Evolutionary conservation across 1,284 basidiomycete species (phyloP).

Genomic region (Meira miltonrushii): DNA sequence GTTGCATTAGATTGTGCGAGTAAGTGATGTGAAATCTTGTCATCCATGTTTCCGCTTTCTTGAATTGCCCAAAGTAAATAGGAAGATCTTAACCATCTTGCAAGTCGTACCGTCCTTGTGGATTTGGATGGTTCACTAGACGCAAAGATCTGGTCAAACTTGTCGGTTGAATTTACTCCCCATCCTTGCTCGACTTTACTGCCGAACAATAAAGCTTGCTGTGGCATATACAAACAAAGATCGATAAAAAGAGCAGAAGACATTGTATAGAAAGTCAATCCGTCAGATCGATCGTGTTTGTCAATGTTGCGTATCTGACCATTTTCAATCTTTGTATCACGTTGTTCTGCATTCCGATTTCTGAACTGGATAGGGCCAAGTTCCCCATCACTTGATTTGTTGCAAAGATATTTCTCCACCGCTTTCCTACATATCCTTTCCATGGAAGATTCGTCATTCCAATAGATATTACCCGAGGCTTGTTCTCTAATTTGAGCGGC

Average conservation of each 20-base stretch:
- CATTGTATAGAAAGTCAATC: slow-evolving; percentile 8
- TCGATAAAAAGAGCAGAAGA: slow-evolving; percentile 13
- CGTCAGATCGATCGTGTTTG: not conserved
- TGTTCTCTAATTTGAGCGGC: not conserved
- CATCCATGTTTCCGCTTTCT: not conserved
- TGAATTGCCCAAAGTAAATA: not conserved
- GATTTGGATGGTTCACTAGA: not conserved
- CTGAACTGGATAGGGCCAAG: not conserved
- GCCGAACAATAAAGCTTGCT: slow-evolving; percentile 8
- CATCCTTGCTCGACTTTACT: slow-evolving; percentile 6
- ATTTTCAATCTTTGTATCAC: not conserved
- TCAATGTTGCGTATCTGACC: not conserved
- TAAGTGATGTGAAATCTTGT: not conserved
- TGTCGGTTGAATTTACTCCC: slow-evolving; percentile 7
- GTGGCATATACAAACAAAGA: not conserved
- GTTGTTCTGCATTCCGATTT: not conserved
- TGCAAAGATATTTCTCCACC: not conserved
- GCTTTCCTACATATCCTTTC: not conserved
- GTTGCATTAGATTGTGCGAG: not conserved
- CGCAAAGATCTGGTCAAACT: not conserved
- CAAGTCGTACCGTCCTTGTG: not conserved
- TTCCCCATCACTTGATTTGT: not conserved
- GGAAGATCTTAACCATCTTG: not conserved
- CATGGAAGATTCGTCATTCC: slow-evolving; percentile 2
- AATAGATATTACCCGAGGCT: not conserved